A percentile compares a stretch with the other conserved stretches of the same genome.
These are phyloP conservation scores for Barnettozyma sucrosica DNA, from an alignment of 805 yeast species.

Conservation along the genomic window DNA sequence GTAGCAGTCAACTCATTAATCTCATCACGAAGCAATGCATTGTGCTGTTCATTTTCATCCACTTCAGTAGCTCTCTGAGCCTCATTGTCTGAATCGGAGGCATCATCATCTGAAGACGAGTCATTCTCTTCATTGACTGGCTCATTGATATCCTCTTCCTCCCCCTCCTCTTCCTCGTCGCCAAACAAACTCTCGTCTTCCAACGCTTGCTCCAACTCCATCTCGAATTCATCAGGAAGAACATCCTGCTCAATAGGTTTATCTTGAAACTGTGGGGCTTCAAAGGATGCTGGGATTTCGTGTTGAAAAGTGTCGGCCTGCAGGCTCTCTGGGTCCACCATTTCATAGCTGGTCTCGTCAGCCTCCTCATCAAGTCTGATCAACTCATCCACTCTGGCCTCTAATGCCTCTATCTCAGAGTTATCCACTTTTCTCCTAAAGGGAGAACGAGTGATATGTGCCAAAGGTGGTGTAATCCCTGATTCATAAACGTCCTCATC, in stretches of 20 bases:
- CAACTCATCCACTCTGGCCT: conserved; percentile 70
- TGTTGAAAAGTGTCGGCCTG: neutral
- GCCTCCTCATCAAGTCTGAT: conserved; percentile 77
- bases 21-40: conserved; percentile 77
- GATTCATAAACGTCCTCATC: conserved; percentile 42
- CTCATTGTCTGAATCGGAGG: conserved; percentile 26
- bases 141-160: conserved; percentile 22
- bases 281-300: neutral
- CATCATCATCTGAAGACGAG: conserved; percentile 24
- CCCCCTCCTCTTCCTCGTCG: conserved; percentile 27
- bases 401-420: conserved; percentile 70
- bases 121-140: conserved; percentile 18
- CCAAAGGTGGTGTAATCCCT: conserved; percentile 80
- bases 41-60: conserved; percentile 56
- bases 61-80: conserved; percentile 20
- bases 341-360: conserved; percentile 70
- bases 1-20: conserved; percentile 75
- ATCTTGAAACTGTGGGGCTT: conserved; percentile 4
- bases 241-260: conserved; percentile 9
- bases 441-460: conserved; percentile 61
- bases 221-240: conserved; percentile 41
- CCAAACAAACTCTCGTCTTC: conserved; percentile 20
- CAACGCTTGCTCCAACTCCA: conserved; percentile 53
- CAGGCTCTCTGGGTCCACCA: conserved; percentile 50
- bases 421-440: conserved; percentile 67